A percentile compares a stretch with the other conserved stretches of the same genome.
phyloP scores from a whole-genome alignment of 2,329 filamentous ascomycete species.

The Colletotrichum aenigma region DNA sequence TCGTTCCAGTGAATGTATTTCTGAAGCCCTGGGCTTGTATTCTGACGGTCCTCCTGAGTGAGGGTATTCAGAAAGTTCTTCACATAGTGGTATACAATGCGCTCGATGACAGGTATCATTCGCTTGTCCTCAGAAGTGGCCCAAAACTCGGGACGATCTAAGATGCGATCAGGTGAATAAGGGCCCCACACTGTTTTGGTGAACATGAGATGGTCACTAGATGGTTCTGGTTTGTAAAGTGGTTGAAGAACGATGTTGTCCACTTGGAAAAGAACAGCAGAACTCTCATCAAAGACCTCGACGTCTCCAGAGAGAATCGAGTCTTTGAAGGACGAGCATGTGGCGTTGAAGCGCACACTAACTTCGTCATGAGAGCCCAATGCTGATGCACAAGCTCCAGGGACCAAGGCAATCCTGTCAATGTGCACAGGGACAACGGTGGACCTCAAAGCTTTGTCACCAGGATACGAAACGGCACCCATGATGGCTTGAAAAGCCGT shows the following conservation, averaged over 20 bases:
- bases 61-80: background rate
- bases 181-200: conserved; percentile 1
- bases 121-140: conserved; percentile 2
- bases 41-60: background rate
- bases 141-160: background rate
- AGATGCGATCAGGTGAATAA: background rate
- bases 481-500: conserved; percentile 37
- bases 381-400: background rate
- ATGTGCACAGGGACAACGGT: background rate
- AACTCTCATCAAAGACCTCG: background rate
- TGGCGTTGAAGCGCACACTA: background rate
- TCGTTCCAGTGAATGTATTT: conserved; percentile 2
- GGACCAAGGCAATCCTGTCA: background rate
- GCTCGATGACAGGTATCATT: conserved; percentile 2
- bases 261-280: background rate
- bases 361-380: background rate
- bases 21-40: background rate
- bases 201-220: background rate
- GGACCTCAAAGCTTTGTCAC: background rate
- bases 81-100: background rate
- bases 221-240: background rate
- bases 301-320: background rate
- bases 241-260: background rate
- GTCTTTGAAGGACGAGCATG: background rate
- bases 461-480: conserved; percentile 33